Evolutionary conservation across 768 basidiomycete genomes (phyloP).

Genomic region (Hypholoma fasciculare): DNA sequence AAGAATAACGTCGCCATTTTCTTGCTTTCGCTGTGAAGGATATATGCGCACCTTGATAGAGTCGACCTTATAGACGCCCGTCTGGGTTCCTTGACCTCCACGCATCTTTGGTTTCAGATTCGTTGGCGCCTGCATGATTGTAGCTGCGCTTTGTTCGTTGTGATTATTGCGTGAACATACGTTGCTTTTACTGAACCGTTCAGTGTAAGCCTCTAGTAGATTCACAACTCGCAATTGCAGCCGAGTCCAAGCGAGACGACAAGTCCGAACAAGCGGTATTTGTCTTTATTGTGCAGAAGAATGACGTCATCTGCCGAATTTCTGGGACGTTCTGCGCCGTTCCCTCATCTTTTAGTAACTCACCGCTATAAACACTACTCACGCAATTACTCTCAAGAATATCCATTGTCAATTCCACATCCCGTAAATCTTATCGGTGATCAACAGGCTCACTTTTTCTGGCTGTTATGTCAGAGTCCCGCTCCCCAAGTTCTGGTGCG

Average conservation of each 20-base stretch:
- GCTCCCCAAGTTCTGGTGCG: background rate
- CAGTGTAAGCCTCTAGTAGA: background rate
- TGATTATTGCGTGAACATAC: background rate
- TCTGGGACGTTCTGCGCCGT: background rate
- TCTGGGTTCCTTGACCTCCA: conserved; percentile 45
- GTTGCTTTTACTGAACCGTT: background rate
- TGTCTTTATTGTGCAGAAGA: no score
- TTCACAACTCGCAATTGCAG: no score
- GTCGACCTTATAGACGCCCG: conserved; percentile 65
- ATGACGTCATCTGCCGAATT: no score
- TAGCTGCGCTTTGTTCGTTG: background rate
- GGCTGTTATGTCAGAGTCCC: background rate
- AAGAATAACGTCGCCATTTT: conserved; percentile 5
- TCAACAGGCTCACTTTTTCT: background rate
- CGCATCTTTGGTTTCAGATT: conserved; percentile 47
- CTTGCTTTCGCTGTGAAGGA: background rate
- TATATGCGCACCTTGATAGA: conserved; percentile 52
- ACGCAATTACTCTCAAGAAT: no score
- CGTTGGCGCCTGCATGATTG: conserved; percentile 12
- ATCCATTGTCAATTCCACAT: no score
- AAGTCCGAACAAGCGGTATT: no score
- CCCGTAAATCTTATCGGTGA: no score
- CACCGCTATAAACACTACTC: background rate
- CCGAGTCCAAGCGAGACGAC: no score
- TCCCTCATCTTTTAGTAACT: background rate